phyloP scores from a whole-genome alignment of 345 rosid genomes.

The Erucastrum elatum region DNA sequence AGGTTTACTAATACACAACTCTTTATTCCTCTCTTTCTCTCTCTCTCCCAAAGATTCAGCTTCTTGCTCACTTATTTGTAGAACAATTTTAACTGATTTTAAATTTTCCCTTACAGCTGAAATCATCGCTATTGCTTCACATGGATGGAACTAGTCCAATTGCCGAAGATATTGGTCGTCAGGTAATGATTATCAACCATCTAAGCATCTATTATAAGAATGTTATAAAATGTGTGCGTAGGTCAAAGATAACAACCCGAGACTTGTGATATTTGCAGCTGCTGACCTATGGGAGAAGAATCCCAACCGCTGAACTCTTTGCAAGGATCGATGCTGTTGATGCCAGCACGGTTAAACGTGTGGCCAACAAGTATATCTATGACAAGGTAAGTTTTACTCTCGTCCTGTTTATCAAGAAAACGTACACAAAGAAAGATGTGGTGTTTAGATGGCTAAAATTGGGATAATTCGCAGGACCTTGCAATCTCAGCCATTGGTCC shows the following conservation, averaged over 20 bases:
- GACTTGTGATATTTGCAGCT: conserved; percentile 52
- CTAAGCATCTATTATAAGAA: conserved; percentile 5
- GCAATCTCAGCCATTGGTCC: conserved; percentile 98
- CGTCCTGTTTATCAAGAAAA: neutral
- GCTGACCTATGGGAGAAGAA: conserved; percentile 93
- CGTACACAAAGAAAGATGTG: neutral
- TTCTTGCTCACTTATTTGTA: neutral
- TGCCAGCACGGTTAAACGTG: conserved; percentile 79
- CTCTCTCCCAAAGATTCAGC: neutral
- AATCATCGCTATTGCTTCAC: conserved; percentile 90
- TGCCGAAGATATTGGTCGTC: conserved; percentile 98
- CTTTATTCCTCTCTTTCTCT: neutral
- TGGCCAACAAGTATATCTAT: conserved; percentile 81
- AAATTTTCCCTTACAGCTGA: conserved; percentile 56
- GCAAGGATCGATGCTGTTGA: conserved; percentile 95
- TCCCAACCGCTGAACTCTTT: conserved; percentile 81
- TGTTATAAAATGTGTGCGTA: neutral
- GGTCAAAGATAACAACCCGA: conserved; percentile 3
- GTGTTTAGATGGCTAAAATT: neutral
- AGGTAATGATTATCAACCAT: conserved; percentile 51
- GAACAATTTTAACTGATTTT: neutral
- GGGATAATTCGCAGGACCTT: conserved; percentile 60
- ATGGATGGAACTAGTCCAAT: conserved; percentile 93
- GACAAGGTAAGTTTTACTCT: conserved; percentile 60
- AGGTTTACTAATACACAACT: conserved; percentile 49